Evolutionary conservation across 2,329 filamentous ascomycete genomes (phyloP).

Genomic region (Elsinoe ampelina): DNA sequence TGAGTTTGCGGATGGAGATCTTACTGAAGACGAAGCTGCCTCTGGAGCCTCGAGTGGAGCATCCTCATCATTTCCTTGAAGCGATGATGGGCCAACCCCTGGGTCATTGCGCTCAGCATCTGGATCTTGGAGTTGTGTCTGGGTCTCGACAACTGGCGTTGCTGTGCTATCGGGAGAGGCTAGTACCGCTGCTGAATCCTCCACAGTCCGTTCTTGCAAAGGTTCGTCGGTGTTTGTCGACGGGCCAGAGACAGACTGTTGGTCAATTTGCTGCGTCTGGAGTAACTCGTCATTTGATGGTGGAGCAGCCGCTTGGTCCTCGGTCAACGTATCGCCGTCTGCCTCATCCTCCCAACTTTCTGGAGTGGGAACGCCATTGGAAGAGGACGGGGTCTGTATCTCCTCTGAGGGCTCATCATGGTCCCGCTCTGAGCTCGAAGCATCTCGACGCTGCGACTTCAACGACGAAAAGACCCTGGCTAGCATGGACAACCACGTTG

Average conservation of each 20-base stretch:
- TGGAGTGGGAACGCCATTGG: not conserved
- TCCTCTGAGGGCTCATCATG: not conserved
- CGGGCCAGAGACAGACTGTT: no score
- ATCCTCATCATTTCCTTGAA: no score
- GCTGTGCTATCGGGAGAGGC: no score
- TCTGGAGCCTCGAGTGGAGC: not conserved
- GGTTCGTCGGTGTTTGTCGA: no score
- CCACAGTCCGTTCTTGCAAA: no score
- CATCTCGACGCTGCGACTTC: not conserved
- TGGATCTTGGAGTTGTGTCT: no score
- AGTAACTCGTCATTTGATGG: no score
- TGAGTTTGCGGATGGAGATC: not conserved
- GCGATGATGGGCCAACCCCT: no score
- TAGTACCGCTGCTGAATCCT: no score
- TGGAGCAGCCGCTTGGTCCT: not conserved
- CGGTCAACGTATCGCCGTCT: not conserved
- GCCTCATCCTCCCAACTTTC: slow-evolving; percentile 4
- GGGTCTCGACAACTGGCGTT: no score
- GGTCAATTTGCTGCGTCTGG: no score
- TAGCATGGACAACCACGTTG: not conserved
- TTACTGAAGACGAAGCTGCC: not conserved
- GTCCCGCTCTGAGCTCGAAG: not conserved
- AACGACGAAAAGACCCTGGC: not conserved
- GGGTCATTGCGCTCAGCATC: no score
- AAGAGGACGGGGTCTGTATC: not conserved